Percentiles rank a stretch among this genome's conserved stretches.
phyloP scores from a whole-genome alignment of 371 early-diverging fungal genomes.

The Lichtheimia ramosa region DNA sequence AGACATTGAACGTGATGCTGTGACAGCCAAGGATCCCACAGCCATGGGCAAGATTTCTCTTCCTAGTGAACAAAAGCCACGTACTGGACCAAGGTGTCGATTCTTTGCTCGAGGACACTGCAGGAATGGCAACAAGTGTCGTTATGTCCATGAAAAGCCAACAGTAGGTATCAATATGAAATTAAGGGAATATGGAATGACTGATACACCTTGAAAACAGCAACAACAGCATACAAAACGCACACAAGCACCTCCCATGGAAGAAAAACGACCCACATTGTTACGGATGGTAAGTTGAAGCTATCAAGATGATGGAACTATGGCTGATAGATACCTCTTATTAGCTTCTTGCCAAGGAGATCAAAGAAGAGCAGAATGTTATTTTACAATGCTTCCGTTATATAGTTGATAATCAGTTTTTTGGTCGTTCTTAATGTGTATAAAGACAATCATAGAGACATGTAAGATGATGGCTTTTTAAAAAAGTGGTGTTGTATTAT shows the following conservation, averaged over 20 bases:
- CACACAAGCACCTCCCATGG: conserved; percentile 10
- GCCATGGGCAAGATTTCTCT: conserved; percentile 40
- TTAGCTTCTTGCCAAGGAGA: conserved; percentile 13
- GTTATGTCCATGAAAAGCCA: conserved; percentile 48
- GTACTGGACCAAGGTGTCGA: conserved; percentile 32
- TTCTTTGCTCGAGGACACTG: conserved; percentile 51
- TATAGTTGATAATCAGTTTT: conserved; percentile 38
- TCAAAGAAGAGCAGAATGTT: conserved; percentile 51
- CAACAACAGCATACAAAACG: conserved; percentile 11
- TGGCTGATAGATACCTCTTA: not conserved
- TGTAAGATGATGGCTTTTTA: too few relatives aligned
- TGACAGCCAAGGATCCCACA: conserved; percentile 56
- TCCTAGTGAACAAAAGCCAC: conserved; percentile 22
- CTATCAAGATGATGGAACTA: not conserved
- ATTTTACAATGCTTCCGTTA: conserved; percentile 50
- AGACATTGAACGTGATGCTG: conserved; percentile 52
- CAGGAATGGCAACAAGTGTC: conserved; percentile 45
- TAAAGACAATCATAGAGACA: not conserved
- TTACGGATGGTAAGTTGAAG: conserved; percentile 39
- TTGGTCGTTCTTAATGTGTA: conserved; percentile 15
- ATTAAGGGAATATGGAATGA: not conserved
- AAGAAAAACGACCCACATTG: conserved; percentile 39
- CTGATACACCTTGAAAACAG: conserved; percentile 14
- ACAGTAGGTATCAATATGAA: conserved; percentile 8
- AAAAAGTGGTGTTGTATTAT: not conserved